Percentiles rank a stretch among this genome's conserved stretches.
phyloP scores from a whole-genome alignment of 805 yeast species.

The Myxozyma melibiosi region DNA sequence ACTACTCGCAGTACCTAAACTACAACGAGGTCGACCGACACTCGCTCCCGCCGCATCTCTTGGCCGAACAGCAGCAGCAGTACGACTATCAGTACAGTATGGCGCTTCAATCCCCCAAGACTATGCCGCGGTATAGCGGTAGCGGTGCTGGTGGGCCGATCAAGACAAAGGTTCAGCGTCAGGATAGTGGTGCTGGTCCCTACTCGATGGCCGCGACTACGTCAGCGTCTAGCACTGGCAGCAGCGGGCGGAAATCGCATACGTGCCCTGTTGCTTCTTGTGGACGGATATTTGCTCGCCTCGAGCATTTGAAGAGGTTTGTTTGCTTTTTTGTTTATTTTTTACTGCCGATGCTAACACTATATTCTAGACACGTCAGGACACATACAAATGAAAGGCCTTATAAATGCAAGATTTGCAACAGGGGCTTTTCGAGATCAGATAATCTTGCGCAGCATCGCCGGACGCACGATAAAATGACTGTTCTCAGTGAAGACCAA shows the following conservation, averaged over 20 bases:
- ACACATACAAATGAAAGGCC: constrained; percentile 35
- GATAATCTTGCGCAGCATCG: constrained; percentile 32
- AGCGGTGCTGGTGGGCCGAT: not conserved
- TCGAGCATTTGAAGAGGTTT: constrained; percentile 31
- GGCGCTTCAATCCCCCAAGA: constrained; percentile 1
- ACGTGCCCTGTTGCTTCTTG: constrained; percentile 32
- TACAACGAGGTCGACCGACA: constrained; percentile 5
- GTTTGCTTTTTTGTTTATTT: not conserved
- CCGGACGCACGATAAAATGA: constrained; percentile 33
- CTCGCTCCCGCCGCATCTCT: constrained; percentile 4
- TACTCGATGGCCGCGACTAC: constrained; percentile 12
- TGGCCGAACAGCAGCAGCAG: not conserved
- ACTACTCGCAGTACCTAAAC: constrained; percentile 18
- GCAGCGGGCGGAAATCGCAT: constrained; percentile 28
- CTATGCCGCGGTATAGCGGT: constrained; percentile 2
- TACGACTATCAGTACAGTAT: constrained; percentile 6
- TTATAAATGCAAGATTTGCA: constrained; percentile 29
- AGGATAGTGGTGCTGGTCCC: not conserved
- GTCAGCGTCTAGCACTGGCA: constrained; percentile 2
- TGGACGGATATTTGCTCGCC: constrained; percentile 29
- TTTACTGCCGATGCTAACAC: not conserved
- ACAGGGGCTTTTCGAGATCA: constrained; percentile 31
- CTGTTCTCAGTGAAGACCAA: constrained; percentile 23
- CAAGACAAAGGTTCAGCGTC: not conserved
- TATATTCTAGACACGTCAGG: constrained; percentile 22